These are phyloP conservation scores for Parathielavia appendiculata DNA, from an alignment of 495 filamentous ascomycete species.

Conservation along the genomic window DNA sequence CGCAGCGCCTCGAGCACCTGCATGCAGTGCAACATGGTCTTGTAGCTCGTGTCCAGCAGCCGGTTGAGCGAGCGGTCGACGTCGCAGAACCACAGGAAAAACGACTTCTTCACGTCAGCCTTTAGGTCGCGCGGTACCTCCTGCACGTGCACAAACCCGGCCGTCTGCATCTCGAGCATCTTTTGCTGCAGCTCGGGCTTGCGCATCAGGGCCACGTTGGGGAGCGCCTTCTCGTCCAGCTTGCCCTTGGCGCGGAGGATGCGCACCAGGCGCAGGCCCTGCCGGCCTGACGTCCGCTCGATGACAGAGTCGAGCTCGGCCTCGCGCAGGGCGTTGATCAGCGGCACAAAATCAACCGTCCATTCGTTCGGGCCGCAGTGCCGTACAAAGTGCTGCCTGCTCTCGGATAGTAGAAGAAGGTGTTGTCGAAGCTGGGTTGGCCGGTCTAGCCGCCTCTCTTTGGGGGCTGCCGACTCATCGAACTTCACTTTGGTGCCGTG, in stretches of 20 bases:
- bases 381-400: constrained; percentile 62
- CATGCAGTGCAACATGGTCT: constrained; percentile 78
- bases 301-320: constrained; percentile 74
- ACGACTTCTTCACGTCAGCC: constrained; percentile 68
- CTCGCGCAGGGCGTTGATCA: constrained; percentile 63
- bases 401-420: constrained; percentile 66
- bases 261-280: constrained; percentile 70
- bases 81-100: constrained; percentile 90
- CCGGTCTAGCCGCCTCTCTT: constrained; percentile 42
- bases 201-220: constrained; percentile 65
- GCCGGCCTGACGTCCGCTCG: constrained; percentile 64
- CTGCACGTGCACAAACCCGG: constrained; percentile 80
- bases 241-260: constrained; percentile 83
- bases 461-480: constrained; percentile 29
- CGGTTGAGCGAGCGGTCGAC: constrained; percentile 57
- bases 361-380: constrained; percentile 64
- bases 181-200: constrained; percentile 76
- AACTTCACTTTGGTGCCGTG: constrained; percentile 33
- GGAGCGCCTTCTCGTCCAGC: constrained; percentile 81
- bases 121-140: constrained; percentile 83
- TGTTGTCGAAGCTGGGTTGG: constrained; percentile 65
- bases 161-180: constrained; percentile 72
- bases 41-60: constrained; percentile 73
- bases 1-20: constrained; percentile 71
- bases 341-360: constrained; percentile 68